phyloP scores from a whole-genome alignment of 805 yeast species.

The Starmerella etchellsii region DNA sequence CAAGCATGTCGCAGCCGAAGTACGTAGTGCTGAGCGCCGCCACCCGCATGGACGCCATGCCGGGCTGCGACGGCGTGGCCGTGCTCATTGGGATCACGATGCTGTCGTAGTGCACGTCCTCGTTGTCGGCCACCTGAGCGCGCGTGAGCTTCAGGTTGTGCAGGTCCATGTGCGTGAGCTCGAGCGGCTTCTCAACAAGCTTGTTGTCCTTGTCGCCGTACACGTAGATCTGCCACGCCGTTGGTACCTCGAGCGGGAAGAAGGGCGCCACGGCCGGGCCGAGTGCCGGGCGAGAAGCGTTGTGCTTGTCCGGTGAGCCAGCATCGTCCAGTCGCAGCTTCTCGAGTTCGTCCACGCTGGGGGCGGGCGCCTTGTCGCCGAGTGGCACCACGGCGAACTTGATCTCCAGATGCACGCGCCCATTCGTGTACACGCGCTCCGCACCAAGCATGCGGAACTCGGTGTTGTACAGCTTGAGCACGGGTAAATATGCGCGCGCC shows the following conservation, averaged over 20 bases:
- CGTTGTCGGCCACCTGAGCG: slow-evolving; percentile 34
- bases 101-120: slow-evolving; percentile 44
- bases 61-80: slow-evolving; percentile 66
- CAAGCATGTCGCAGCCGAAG: slow-evolving; percentile 68
- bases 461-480: slow-evolving; percentile 52
- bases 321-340: slow-evolving; percentile 23
- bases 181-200: slow-evolving; percentile 35
- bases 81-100: slow-evolving; percentile 60
- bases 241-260: slow-evolving; percentile 46
- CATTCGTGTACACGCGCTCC: slow-evolving; percentile 49
- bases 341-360: slow-evolving; percentile 20
- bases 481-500: slow-evolving; percentile 42
- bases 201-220: slow-evolving; percentile 67
- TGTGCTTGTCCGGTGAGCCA: slow-evolving; percentile 31
- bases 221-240: slow-evolving; percentile 57
- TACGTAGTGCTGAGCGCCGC: slow-evolving; percentile 60
- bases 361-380: slow-evolving; percentile 26
- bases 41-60: slow-evolving; percentile 56
- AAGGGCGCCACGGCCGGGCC: slow-evolving; percentile 60
- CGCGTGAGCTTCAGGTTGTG: slow-evolving; percentile 43
- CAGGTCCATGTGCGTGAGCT: slow-evolving; percentile 39
- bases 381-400: slow-evolving; percentile 69
- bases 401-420: slow-evolving; percentile 61
- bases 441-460: slow-evolving; percentile 84
- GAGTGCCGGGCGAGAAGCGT: slow-evolving; percentile 54